Evolutionary conservation across 345 rosid species (phyloP), one percentile per base, ranked within the genome.

Genomic region (Bruguiera parviflora): DNA sequence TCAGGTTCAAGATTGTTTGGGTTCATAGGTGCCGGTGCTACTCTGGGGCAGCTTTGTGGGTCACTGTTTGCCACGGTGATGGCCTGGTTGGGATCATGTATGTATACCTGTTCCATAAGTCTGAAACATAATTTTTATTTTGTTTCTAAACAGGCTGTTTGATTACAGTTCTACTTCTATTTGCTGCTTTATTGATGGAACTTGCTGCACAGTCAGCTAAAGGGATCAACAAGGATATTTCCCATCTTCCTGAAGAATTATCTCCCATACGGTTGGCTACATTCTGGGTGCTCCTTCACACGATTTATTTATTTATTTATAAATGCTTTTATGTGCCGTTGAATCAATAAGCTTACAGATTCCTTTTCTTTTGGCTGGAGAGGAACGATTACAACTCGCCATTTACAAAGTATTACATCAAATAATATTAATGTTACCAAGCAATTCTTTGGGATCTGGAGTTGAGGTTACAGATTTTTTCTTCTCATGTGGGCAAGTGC

Each of bases 1-100:
- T 91, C 98, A 86, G 98, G 98, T 78, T 89, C 96, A 61, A 85
- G 98, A 85, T 85, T 91, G 84, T 93, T 93, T 49, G 98, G 97
- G 67, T 89, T 93, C 86, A 84, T 91, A 65, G 98, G 98, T 74
- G 98, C 97, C 61, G 98, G 96, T 69, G 98, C 98, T 62, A 93
- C 98, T 19, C 87, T 93, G 53, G 98, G 98, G 20, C 96, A 93
- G 89, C 96, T 93, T 75, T 86, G 88, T 82, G 98, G 98, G 37
- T 93, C 96, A 2, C 81, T 93, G 66, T 89, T 89, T 84, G 98
- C 97, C 37, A 79, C 96, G 28, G 82, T 75, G 57, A 80, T 90
- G 90, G 94, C 96, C 59, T 88, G 96, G 92, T 65, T 93, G 83
- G 97, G 98, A 16, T 87, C 98, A 76, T 77, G 98, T 93, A 88